Conservation (phyloP, 140 eudicot species). For the Cichorium intybus region DNA sequence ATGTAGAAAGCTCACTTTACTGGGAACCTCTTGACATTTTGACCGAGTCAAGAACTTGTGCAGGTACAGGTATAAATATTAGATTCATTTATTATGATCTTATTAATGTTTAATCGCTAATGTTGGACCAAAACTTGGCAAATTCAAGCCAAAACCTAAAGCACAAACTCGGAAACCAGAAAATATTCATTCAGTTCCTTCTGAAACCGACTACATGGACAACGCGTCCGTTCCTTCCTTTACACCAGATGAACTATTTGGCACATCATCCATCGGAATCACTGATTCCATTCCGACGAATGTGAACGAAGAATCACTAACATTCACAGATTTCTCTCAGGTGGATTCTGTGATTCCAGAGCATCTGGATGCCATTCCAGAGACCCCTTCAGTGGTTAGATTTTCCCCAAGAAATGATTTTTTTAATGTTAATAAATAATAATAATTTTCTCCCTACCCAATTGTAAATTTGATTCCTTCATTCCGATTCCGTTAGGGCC, state of each 20-base stretch:
- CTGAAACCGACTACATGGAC: slow-evolving; percentile 36
- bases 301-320: slow-evolving; percentile 32
- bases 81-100: not conserved
- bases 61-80: slow-evolving; percentile 47
- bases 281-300: slow-evolving; percentile 34
- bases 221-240: slow-evolving; percentile 24
- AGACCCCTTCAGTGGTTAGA: slow-evolving; percentile 37
- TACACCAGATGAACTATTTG: slow-evolving; percentile 46
- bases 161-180: slow-evolving; percentile 33
- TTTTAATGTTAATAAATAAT: no score
- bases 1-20: slow-evolving; percentile 23
- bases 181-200: slow-evolving; percentile 24
- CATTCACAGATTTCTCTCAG: slow-evolving; percentile 33
- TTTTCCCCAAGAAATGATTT: slow-evolving; percentile 5
- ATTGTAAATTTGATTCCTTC: not conserved
- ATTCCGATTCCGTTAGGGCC: slow-evolving; percentile 16
- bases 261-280: slow-evolving; percentile 39
- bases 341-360: slow-evolving; percentile 21
- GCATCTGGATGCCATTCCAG: slow-evolving; percentile 31
- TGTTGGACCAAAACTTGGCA: slow-evolving; percentile 36
- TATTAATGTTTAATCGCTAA: not conserved
- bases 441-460: no score
- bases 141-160: slow-evolving; percentile 58
- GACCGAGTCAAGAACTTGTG: slow-evolving; percentile 28
- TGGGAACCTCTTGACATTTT: slow-evolving; percentile 38